These are phyloP conservation scores for Raffaelea ambrosiae DNA, from an alignment of 2,329 filamentous ascomycete genomes.

Conservation along the genomic window DNA sequence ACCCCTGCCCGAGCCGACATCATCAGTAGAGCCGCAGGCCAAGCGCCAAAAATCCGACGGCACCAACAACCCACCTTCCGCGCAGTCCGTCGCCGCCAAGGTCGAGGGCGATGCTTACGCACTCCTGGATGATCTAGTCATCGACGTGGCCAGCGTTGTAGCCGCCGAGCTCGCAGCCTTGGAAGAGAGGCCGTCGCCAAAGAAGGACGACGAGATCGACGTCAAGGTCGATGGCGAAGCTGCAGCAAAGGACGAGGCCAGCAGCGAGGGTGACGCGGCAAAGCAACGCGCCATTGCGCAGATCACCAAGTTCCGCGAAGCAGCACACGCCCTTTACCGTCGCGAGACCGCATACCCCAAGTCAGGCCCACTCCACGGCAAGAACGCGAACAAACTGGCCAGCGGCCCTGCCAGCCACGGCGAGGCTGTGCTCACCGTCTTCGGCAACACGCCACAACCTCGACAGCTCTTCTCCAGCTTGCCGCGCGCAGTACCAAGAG, in stretches of 20 bases:
- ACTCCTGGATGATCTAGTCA: slow-evolving; percentile 56
- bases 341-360: slow-evolving; percentile 49
- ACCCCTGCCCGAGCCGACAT: slow-evolving; percentile 33
- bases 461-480: slow-evolving; percentile 83
- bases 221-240: background rate
- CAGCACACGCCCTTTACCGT: slow-evolving; percentile 53
- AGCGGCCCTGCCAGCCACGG: slow-evolving; percentile 9
- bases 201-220: background rate
- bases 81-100: slow-evolving; percentile 41
- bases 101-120: slow-evolving; percentile 42
- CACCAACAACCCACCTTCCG: slow-evolving; percentile 13
- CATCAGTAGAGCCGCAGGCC: slow-evolving; percentile 42
- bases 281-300: slow-evolving; percentile 31
- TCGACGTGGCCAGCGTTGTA: slow-evolving; percentile 35
- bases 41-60: slow-evolving; percentile 54
- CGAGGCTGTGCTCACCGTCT: slow-evolving; percentile 60
- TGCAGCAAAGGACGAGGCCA: background rate
- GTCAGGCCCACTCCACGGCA: slow-evolving; percentile 18
- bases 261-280: slow-evolving; percentile 7
- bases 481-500: slow-evolving; percentile 38
- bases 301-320: slow-evolving; percentile 50
- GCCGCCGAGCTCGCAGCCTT: slow-evolving; percentile 36
- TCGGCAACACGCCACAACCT: slow-evolving; percentile 64
- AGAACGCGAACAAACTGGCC: background rate
- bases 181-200: slow-evolving; percentile 23